Conservation (phyloP, 148 eudicot species). For the Pouteria glomerata region DNA sequence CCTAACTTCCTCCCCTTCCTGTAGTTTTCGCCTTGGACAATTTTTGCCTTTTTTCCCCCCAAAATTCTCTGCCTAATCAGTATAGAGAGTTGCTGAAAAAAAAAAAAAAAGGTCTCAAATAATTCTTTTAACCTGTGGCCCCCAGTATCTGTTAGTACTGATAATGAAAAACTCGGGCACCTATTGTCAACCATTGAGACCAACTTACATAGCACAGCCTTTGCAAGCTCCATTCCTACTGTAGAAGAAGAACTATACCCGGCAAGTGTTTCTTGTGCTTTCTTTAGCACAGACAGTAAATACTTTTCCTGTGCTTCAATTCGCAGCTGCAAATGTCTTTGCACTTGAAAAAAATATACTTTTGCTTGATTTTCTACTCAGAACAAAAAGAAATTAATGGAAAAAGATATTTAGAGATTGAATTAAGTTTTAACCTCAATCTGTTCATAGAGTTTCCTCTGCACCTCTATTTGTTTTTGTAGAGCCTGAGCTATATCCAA, state of each 20-base stretch:
- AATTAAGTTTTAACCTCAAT: constrained; percentile 53
- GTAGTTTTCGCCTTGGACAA: too few relatives aligned
- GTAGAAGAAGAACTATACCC: constrained; percentile 46
- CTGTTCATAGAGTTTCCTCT: constrained; percentile 77
- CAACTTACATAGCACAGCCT: constrained; percentile 66
- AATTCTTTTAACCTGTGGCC: constrained; percentile 29
- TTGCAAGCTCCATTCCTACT: constrained; percentile 52
- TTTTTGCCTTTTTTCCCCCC: too few relatives aligned
- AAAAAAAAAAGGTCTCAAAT: too few relatives aligned
- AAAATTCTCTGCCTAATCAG: too few relatives aligned
- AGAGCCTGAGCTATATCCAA: constrained; percentile 52
- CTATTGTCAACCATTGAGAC: constrained; percentile 64
- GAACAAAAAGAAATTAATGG: background rate
- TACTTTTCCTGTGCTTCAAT: constrained; percentile 97
- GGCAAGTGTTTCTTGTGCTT: too few relatives aligned
- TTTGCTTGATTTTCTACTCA: background rate
- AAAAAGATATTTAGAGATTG: too few relatives aligned
- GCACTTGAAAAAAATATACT: constrained; percentile 43
- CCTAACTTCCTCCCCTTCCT: too few relatives aligned
- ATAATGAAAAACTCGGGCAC: constrained; percentile 41
- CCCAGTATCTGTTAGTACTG: constrained; percentile 48
- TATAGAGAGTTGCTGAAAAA: too few relatives aligned
- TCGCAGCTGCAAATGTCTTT: constrained; percentile 82
- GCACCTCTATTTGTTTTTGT: constrained; percentile 81
- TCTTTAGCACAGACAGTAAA: constrained; percentile 72